Percentiles rank a stretch among this genome's conserved stretches.
These are phyloP conservation scores for Pleurotus ostreatus DNA, from an alignment of 768 basidiomycete species.

Conservation along the genomic window DNA sequence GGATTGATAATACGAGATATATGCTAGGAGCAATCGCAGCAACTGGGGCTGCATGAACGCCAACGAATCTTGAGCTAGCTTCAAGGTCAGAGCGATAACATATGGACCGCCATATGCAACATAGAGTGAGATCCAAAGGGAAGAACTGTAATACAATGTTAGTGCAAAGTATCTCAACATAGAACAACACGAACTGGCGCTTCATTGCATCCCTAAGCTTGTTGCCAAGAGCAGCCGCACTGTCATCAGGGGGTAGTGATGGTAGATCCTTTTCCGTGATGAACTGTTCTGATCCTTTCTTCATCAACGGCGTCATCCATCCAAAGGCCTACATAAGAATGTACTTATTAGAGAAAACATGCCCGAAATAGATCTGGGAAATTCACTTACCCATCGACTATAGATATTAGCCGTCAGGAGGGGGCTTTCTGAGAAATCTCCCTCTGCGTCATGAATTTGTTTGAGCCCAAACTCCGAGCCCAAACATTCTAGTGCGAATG, in stretches of 20 bases:
- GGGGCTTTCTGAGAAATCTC: slow-evolving; percentile 57
- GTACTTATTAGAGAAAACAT: not conserved
- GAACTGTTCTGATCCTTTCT: slow-evolving; percentile 56
- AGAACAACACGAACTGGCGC: slow-evolving; percentile 49
- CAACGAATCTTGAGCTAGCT: slow-evolving; percentile 75
- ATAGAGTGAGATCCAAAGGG: slow-evolving; percentile 72
- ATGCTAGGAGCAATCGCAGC: slow-evolving; percentile 72
- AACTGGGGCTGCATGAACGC: slow-evolving; percentile 87
- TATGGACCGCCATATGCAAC: slow-evolving; percentile 80
- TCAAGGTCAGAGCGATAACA: slow-evolving; percentile 54
- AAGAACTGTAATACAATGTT: slow-evolving; percentile 27
- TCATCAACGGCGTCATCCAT: slow-evolving; percentile 84
- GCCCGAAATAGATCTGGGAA: not conserved
- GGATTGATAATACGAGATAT: slow-evolving; percentile 75
- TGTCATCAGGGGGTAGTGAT: slow-evolving; percentile 61
- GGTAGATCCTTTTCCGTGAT: slow-evolving; percentile 89
- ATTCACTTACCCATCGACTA: slow-evolving; percentile 54
- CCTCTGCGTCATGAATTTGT: slow-evolving; percentile 18
- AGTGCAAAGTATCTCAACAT: not conserved
- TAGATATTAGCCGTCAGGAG: slow-evolving; percentile 75
- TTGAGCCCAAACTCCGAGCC: slow-evolving; percentile 51
- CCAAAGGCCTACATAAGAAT: slow-evolving; percentile 53
- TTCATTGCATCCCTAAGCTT: slow-evolving; percentile 56
- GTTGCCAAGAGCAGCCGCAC: slow-evolving; percentile 62
- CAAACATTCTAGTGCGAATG: slow-evolving; percentile 64